Base-by-base conservation (phyloP, 352 stramenopile genomes). In the Lagenidium sp. region DNA sequence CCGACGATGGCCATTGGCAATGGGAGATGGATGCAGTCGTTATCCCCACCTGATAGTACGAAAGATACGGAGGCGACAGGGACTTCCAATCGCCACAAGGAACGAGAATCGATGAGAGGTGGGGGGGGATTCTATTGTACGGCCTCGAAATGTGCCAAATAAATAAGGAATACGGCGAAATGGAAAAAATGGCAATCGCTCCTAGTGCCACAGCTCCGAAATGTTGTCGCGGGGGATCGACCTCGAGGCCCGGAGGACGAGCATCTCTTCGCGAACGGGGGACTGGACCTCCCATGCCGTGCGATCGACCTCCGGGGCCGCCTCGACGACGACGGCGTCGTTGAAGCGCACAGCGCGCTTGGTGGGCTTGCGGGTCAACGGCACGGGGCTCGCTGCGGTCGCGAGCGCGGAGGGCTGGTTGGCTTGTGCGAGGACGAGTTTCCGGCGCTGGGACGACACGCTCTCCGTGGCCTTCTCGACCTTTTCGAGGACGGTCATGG, bases 401-500 rank as follows among this genome's bases (percentile, higher is more conserved):
- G 55, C 57, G 35, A 62, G 55, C 19, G 49, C 46, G 24, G 60
- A 50, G n/a, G n/a, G n/a, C n/a, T n/a, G n/a, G 47, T 87, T 87
- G 30, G 61, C 66, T 40, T 83, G 65, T 36, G 80, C 43, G 34
- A 87, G 64, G 25, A 87, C 68, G 39, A 83, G 65, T 47, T 80
- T 69, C 55, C 75, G 60, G 8, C 75, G 68, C 50, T 85, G 68
- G 35, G 53, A 43, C 31, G 60, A 78, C 15, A 87, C 71, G 50
- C 60, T 78, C 44, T 87, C 75, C n/a, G 71, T 70, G 6, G 75
- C 75, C 34, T 68, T 75, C 44, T 87, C 75, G 30, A 87, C 71
- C 47, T 87, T 87, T 55, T 85, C 67, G 3, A 87, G 46, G 45
- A 87, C 75, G n/a, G 36, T 57, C 36, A 87, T 70, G 10, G 75